Evolutionary conservation across 768 basidiomycete genomes (phyloP).

Genomic region (Sutorius australiensis): DNA sequence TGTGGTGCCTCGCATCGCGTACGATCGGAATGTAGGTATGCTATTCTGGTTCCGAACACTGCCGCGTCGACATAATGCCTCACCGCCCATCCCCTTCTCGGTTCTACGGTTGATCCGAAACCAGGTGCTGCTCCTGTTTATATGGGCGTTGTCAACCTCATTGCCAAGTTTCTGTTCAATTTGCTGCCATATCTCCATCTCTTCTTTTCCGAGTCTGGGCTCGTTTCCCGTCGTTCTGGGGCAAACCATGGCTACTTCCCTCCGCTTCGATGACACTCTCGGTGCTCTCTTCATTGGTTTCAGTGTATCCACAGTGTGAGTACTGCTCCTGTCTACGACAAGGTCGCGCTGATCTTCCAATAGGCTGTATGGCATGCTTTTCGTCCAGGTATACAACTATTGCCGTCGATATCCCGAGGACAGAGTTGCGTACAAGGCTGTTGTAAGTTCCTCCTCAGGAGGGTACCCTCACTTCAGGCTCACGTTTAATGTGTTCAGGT

Average conservation of each 20-base stretch:
- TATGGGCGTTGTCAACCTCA: conserved; percentile 4
- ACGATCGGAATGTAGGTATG: background rate
- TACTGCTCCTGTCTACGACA: background rate
- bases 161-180: background rate
- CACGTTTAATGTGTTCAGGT: conserved; percentile 24
- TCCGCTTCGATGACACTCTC: conserved; percentile 44
- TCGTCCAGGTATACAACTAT: conserved; percentile 53
- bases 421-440: conserved; percentile 43
- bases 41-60: background rate
- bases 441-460: conserved; percentile 39
- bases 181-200: background rate
- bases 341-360: conserved; percentile 24
- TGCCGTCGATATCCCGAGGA: conserved; percentile 54
- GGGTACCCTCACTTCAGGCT: background rate
- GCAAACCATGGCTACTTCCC: conserved; percentile 14
- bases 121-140: conserved; percentile 2
- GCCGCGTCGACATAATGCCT: background rate
- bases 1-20: background rate
- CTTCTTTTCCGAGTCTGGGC: background rate
- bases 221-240: background rate
- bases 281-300: conserved; percentile 62
- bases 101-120: conserved; percentile 1
- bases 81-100: conserved; percentile 6
- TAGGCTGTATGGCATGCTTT: conserved; percentile 50
- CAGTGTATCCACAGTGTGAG: conserved; percentile 41